phyloP scores from a whole-genome alignment of 345 rosid genomes.

The Clarkia xantiana region DNA sequence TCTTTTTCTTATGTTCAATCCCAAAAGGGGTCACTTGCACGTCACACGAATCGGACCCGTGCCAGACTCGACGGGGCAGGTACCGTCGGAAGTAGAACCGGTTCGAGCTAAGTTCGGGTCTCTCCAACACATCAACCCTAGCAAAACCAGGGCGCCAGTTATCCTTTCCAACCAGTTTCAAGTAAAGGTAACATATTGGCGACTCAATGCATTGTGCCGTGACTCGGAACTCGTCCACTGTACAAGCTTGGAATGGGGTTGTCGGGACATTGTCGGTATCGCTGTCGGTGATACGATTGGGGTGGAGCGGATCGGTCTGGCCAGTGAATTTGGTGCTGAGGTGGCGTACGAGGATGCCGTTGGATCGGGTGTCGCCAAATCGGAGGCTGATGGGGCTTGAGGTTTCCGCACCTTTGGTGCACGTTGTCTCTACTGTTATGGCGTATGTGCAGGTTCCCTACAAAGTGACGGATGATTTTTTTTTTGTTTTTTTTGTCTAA shows the following conservation, averaged over 20 bases:
- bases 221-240: slow-evolving; percentile 29
- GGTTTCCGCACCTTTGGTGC: slow-evolving; percentile 30
- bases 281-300: slow-evolving; percentile 9
- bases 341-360: slow-evolving; percentile 22
- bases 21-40: slow-evolving; percentile 36
- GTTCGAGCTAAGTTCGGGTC: slow-evolving; percentile 17
- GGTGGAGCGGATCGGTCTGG: slow-evolving; percentile 28
- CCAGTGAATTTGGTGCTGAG: slow-evolving; percentile 24
- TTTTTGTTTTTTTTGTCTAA: too few species aligned
- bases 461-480: too few species aligned
- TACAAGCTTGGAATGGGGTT: slow-evolving; percentile 42
- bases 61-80: slow-evolving; percentile 35
- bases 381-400: slow-evolving; percentile 26
- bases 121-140: slow-evolving; percentile 16
- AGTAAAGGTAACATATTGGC: slow-evolving; percentile 27
- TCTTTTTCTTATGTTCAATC: slow-evolving; percentile 21
- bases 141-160: slow-evolving; percentile 46
- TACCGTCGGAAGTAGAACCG: slow-evolving; percentile 31
- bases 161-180: slow-evolving; percentile 24
- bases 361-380: slow-evolving; percentile 30
- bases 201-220: slow-evolving; percentile 23
- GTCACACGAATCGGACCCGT: slow-evolving; percentile 34
- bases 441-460: slow-evolving; percentile 29
- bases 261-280: slow-evolving; percentile 16
- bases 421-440: slow-evolving; percentile 34